phyloP scores from a whole-genome alignment of 768 basidiomycete genomes.

The Dioszegia aurantiaca region DNA sequence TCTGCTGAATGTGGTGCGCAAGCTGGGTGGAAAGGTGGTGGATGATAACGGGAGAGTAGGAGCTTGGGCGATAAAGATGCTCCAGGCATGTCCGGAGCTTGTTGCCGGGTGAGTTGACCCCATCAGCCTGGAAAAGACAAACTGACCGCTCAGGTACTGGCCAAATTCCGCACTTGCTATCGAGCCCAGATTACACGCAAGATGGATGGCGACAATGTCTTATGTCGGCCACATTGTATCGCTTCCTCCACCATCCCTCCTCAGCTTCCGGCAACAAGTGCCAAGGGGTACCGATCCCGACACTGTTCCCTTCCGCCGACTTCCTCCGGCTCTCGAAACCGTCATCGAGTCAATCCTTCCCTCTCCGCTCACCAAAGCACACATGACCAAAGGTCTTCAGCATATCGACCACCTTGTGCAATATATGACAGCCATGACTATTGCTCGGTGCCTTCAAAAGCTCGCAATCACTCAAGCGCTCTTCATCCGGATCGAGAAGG shows the following conservation, averaged over 20 bases:
- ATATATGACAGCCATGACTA: constrained; percentile 74
- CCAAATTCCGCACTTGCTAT: constrained; percentile 48
- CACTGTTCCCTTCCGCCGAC: constrained; percentile 55
- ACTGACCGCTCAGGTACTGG: constrained; percentile 43
- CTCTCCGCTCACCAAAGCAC: constrained; percentile 63
- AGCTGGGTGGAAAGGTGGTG: constrained; percentile 67
- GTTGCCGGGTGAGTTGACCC: constrained; percentile 64
- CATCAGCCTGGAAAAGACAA: not conserved
- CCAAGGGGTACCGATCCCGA: constrained; percentile 15
- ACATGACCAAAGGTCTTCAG: constrained; percentile 79
- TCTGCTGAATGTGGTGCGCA: constrained; percentile 68
- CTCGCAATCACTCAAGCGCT: constrained; percentile 59
- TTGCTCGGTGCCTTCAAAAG: constrained; percentile 74
- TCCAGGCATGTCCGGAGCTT: constrained; percentile 80
- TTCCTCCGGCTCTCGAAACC: constrained; percentile 68
- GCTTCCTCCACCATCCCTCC: constrained; percentile 65
- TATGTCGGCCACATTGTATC: constrained; percentile 77
- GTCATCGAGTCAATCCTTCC: constrained; percentile 81
- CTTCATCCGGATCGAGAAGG: constrained; percentile 58
- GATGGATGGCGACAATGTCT: constrained; percentile 83
- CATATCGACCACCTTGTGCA: constrained; percentile 72
- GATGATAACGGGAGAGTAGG: constrained; percentile 76
- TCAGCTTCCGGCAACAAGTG: constrained; percentile 59
- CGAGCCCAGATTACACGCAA: constrained; percentile 42
- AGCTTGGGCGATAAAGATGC: constrained; percentile 74